Evolutionary conservation across 2,329 filamentous ascomycete species (phyloP).

Genomic region (Leptographium wingfieldii): DNA sequence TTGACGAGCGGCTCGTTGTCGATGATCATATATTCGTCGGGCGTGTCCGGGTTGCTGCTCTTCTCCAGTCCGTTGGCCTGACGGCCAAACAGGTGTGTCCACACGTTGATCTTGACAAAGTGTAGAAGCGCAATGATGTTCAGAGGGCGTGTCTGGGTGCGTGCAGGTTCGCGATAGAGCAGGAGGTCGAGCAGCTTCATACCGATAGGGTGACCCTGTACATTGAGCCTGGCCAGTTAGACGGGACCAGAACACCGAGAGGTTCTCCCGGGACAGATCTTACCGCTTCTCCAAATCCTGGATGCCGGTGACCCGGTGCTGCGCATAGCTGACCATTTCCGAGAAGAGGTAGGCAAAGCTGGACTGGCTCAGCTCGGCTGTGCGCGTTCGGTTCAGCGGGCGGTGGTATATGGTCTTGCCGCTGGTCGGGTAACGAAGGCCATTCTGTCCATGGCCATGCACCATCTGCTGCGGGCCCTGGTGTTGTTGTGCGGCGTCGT

Average conservation of each 20-base stretch:
- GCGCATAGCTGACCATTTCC: conserved; percentile 94
- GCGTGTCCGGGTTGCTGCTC: conserved; percentile 64
- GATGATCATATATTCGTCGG: conserved; percentile 97
- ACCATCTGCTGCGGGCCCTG: neutral
- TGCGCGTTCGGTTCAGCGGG: conserved; percentile 79
- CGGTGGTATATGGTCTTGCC: conserved; percentile 98
- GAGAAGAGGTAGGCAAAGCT: conserved; percentile 94
- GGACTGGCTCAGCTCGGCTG: conserved; percentile 78
- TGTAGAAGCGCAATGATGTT: conserved; percentile 85
- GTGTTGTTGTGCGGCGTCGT: neutral
- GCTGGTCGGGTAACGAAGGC: conserved; percentile 78
- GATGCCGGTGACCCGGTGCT: conserved; percentile 79
- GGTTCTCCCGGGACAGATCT: conserved; percentile 11
- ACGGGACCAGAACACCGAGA: neutral
- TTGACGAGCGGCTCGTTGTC: conserved; percentile 97
- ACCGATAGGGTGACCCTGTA: conserved; percentile 86
- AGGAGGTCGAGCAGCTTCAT: conserved; percentile 91
- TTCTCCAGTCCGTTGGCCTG: conserved; percentile 90
- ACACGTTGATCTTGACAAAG: conserved; percentile 86
- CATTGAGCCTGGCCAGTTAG: conserved; percentile 54
- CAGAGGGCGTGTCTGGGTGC: conserved; percentile 64
- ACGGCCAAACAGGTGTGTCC: conserved; percentile 82
- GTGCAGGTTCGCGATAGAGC: conserved; percentile 64
- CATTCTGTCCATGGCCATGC: conserved; percentile 33
- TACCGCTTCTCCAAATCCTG: conserved; percentile 87